Evolutionary conservation across 192 early-diverging fungal species (phyloP).

Genomic region (Entomortierella parvispora): DNA sequence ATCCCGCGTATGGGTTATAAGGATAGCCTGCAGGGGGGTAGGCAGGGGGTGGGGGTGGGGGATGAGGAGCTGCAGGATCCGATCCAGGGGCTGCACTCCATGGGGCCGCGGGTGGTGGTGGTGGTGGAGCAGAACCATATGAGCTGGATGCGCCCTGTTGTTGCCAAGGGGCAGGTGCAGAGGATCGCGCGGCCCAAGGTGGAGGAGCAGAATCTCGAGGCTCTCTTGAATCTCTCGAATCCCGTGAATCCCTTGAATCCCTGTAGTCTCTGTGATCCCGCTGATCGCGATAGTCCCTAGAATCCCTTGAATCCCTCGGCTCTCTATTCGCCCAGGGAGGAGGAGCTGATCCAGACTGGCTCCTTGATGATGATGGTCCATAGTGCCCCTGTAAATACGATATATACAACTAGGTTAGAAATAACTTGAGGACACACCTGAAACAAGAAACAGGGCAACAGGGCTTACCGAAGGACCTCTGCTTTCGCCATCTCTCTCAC

Average conservation of each 20-base stretch:
- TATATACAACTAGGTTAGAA: background rate
- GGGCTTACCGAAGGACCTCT: conserved; percentile 29
- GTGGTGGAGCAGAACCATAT: conserved; percentile 41
- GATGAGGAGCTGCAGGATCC: conserved; percentile 13
- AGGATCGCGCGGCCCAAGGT: conserved; percentile 30
- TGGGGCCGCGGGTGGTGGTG: conserved; percentile 13
- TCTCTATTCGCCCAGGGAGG: conserved; percentile 44
- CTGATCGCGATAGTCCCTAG: conserved; percentile 6
- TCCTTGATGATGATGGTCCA: conserved; percentile 25
- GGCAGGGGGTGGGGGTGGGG: conserved; percentile 35
- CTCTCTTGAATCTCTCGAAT: background rate
- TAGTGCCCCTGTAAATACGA: conserved; percentile 18
- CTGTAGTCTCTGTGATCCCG: background rate
- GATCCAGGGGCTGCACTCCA: conserved; percentile 22
- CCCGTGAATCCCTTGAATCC: conserved; percentile 3
- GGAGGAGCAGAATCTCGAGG: conserved; percentile 24
- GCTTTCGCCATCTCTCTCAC: conserved; percentile 3
- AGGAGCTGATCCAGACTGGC: conserved; percentile 34
- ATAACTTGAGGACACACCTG: too few relatives aligned
- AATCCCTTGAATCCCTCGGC: conserved; percentile 8
- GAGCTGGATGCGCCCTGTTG: conserved; percentile 47
- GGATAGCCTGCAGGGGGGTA: conserved; percentile 21
- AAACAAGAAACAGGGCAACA: background rate
- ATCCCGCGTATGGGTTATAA: conserved; percentile 32
- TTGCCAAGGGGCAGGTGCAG: conserved; percentile 46